Evolutionary conservation across 179 eudicot species (phyloP), one percentile per base, ranked within the genome.

Genomic region (Sideroxylon spinosum): DNA sequence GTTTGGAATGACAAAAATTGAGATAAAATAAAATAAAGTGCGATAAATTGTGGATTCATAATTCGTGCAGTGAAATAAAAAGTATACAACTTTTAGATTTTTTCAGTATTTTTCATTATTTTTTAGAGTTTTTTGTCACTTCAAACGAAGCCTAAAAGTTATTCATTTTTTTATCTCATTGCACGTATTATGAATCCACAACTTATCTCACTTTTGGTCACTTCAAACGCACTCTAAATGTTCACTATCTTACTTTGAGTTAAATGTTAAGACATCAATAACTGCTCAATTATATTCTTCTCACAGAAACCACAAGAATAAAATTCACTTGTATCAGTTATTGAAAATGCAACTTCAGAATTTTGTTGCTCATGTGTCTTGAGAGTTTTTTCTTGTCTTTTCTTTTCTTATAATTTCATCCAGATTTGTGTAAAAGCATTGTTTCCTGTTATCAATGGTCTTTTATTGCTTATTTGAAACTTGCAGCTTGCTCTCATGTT

Each of bases 381-480:
- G 44, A 3, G 10, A 49, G 14, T 78, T 29, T 28, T 78, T 68
- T 70, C 55, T 56, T 37, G 44, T 6, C 16, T 7, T 28, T 49
- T 25, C 16, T 8, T 23, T 52, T 65, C 2, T 55, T 77, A 23
- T 37, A 29, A 37, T 37, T 3, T 37, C 44, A 37, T 37, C 4
- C 44, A 37, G 44, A 20, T 76, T 76, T 44, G 1, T 7, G 12
- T 62, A 16, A 46, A 37, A 29, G 37, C 12, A 3, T 14, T 59
- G 22, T 56, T 29, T 29, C 6, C 53, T 29, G 55, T 20, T 46
- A 48, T 74, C 32, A 19, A 65, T 57, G 76, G 76, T 19, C 48
- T 59, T 32, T 32, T 37, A n/a, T 74, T 59, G n/a, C 67, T 74
- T n/a, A 74, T 74, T 37, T 37, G 14, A 55, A 73, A 28, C 22